Percentiles rank a stretch among this genome's conserved stretches.
phyloP scores from a whole-genome alignment of 208 protist species.

The Histomonas meleagridis region DNA sequence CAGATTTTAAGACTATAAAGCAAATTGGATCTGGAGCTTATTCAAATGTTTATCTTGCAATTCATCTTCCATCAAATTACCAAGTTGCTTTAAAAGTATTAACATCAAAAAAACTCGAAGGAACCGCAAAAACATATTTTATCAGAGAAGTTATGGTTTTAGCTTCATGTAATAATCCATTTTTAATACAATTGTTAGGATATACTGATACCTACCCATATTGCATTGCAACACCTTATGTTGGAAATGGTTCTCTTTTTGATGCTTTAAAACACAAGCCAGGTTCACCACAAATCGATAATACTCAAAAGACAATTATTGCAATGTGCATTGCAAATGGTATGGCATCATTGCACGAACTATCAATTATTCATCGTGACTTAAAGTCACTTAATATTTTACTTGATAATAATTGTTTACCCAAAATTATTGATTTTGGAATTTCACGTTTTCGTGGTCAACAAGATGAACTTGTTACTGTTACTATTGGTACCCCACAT shows the following conservation, averaged over 20 bases:
- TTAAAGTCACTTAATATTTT: slow-evolving; percentile 32
- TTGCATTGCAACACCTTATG: not conserved
- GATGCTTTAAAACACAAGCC: not conserved
- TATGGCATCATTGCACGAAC: not conserved
- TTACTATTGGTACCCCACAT: too few relatives aligned
- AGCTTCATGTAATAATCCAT: not conserved
- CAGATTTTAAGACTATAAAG: not conserved
- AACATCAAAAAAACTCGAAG: not conserved
- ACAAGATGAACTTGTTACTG: too few relatives aligned
- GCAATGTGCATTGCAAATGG: not conserved
- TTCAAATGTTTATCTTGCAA: not conserved
- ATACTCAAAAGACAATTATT: not conserved
- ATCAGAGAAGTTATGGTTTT: slow-evolving; percentile 1
- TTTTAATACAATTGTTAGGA: slow-evolving; percentile 11
- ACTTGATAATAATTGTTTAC: not conserved
- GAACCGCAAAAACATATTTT: not conserved
- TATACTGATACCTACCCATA: not conserved
- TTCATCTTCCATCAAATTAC: not conserved
- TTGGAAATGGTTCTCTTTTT: not conserved
- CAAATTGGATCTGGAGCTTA: not conserved
- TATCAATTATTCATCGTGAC: not conserved
- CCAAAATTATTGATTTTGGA: slow-evolving; percentile 5
- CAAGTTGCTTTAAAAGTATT: not conserved
- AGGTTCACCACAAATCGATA: not conserved
- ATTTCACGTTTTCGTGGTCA: not conserved